Evolutionary conservation across 208 protist genomes (phyloP), one percentile per base, ranked within the genome.

Genomic region (Tritrichomonas foetus): DNA sequence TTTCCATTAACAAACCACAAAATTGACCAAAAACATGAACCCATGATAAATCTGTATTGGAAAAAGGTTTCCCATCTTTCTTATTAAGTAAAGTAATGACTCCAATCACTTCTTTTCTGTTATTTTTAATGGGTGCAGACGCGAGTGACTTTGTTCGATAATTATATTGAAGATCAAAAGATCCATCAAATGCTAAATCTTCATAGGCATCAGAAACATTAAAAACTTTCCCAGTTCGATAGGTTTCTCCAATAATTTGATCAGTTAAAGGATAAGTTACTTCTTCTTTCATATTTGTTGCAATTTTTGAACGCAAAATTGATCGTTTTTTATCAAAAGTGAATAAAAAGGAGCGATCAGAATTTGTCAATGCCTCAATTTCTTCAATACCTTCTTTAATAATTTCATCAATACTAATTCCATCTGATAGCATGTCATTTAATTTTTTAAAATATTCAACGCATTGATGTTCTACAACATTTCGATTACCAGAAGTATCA

Each of bases 151-250:
- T 89, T 8, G 78, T 89, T 22, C 57, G 33, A 39, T 57, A 89
- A 33, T 39, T 16, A 16, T 44, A 57, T 20, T 89, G 47, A 13
- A 89, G 8, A 39, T 89, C 78, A 39, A 53, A 47, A 33, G 78
- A 14, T 16, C 33, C 39, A 39, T 89, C 78, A 47, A 89, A 89
- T 20, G 53, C n/a, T 39, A 47, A 33, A 39, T 89, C 78, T 57
- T 89, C 78, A 57, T 89, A 89, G 2, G 30, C 78, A 33, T 89
- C 78, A 53, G 78, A 53, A 47, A 89, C 14, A 57, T 89, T 89
- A 20, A 57, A 47, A 3, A 89, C 39, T 61, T 89, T 36, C 16
- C 47, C 47, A 22, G 16, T 13, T 5, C 44, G 33, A 47, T 53
- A 89, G 11, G 78, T 89, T 61, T 89, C 27, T 39, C 47, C 47